Percentiles rank a stretch among this genome's conserved stretches.
phyloP scores from a whole-genome alignment of 116 monocot species.

The Papilionanthe hybrid region DNA sequence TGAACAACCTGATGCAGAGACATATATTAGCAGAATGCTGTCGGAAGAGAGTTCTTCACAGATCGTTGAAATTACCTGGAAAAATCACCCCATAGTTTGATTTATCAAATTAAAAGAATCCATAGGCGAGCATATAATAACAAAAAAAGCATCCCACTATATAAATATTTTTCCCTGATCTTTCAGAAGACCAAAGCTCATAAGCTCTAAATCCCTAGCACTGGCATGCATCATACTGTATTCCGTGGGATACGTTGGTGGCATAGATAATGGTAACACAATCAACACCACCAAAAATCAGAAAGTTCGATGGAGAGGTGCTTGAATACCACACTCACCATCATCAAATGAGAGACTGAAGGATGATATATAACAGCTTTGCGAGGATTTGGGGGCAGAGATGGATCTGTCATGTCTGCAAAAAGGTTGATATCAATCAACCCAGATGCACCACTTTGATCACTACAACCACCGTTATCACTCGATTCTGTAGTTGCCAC shows the following conservation, averaged over 20 bases:
- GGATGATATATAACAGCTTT: constrained; percentile 88
- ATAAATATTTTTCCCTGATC: not conserved
- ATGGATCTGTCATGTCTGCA: constrained; percentile 83
- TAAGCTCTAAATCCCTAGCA: not conserved
- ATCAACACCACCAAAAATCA: not conserved
- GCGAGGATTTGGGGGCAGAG: constrained; percentile 70
- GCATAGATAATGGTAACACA: not conserved
- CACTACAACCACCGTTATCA: constrained; percentile 67
- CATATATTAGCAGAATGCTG: constrained; percentile 66
- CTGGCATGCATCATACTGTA: not conserved
- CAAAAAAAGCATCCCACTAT: not conserved
- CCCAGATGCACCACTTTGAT: constrained; percentile 77
- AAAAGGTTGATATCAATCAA: constrained; percentile 87
- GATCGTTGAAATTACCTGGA: constrained; percentile 73
- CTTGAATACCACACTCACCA: constrained; percentile 41
- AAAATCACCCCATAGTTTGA: constrained; percentile 1
- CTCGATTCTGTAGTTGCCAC: constrained; percentile 36
- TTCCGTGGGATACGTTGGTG: not conserved
- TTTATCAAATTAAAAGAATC: not conserved
- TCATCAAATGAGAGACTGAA: constrained; percentile 71
- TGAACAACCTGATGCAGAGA: constrained; percentile 85
- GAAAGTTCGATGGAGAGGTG: not conserved
- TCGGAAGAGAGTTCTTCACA: constrained; percentile 80
- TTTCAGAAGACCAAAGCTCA: not conserved
- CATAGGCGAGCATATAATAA: not conserved